Evolutionary conservation across 2,329 filamentous ascomycete genomes (phyloP).

Genomic region (Bertia moriformis): DNA sequence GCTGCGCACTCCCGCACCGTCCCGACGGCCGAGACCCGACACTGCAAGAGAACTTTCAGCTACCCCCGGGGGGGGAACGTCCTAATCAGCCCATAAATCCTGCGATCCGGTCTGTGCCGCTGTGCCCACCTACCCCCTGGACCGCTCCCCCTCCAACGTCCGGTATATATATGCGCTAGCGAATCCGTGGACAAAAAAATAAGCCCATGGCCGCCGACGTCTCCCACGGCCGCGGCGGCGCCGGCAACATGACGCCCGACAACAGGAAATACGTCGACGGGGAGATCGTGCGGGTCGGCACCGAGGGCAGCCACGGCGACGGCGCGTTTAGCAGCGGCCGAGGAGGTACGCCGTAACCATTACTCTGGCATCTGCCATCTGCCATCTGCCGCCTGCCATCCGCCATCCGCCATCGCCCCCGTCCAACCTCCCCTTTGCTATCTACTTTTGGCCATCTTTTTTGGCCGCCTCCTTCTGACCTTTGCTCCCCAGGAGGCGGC

Average conservation of each 20-base stretch:
- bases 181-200: not conserved
- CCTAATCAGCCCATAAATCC: too few relatives aligned
- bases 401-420: not conserved
- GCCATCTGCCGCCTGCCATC: not conserved
- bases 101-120: too few relatives aligned
- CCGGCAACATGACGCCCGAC: constrained; percentile 45
- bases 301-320: constrained; percentile 38
- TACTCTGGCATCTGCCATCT: not conserved
- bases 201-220: constrained; percentile 12
- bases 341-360: constrained; percentile 29
- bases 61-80: too few relatives aligned
- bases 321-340: constrained; percentile 43
- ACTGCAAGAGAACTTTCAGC: too few relatives aligned
- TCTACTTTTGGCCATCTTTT: not conserved
- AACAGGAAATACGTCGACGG: constrained; percentile 45
- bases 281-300: constrained; percentile 40
- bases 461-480: too few relatives aligned
- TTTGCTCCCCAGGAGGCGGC: constrained; percentile 28
- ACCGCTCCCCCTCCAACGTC: not conserved
- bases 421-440: not conserved
- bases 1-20: too few relatives aligned
- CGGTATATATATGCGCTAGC: not conserved
- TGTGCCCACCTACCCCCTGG: too few relatives aligned
- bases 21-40: too few relatives aligned
- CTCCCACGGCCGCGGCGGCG: constrained; percentile 45